These are phyloP conservation scores for Garcia nutans DNA, from an alignment of 345 rosid genomes.

Conservation along the genomic window DNA sequence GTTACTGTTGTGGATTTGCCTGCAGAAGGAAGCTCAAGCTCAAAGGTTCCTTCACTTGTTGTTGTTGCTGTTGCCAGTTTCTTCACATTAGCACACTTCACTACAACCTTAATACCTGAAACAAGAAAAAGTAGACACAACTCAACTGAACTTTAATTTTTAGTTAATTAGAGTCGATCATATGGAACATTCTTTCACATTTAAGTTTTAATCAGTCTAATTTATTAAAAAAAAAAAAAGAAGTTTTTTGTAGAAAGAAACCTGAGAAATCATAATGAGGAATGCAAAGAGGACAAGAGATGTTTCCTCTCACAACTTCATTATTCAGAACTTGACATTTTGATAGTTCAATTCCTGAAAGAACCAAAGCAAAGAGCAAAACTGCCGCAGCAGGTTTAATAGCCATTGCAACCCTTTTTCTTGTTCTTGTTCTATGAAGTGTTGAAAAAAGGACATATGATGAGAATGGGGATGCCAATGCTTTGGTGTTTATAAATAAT, in stretches of 20 bases:
- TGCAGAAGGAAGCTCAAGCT: slow-evolving; percentile 48
- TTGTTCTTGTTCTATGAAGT: neutral
- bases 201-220: no score
- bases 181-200: no score
- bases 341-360: slow-evolving; percentile 45
- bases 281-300: slow-evolving; percentile 67
- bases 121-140: neutral
- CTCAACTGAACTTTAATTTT: no score
- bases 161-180: no score
- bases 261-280: slow-evolving; percentile 57
- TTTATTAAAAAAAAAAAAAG: no score
- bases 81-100: slow-evolving; percentile 58
- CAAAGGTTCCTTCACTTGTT: slow-evolving; percentile 50
- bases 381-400: slow-evolving; percentile 15
- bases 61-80: slow-evolving; percentile 45
- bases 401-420: slow-evolving; percentile 33
- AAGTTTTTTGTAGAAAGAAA: neutral
- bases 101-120: slow-evolving; percentile 54
- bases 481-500: no score
- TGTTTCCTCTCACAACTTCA: slow-evolving; percentile 47
- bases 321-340: slow-evolving; percentile 41
- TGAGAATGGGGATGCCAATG: no score
- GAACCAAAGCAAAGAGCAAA: slow-evolving; percentile 32
- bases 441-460: no score
- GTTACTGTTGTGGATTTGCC: neutral